Percentiles rank a stretch among this genome's conserved stretches.
Conservation (phyloP, 371 early-diverging fungal species). For the Rhizopus microsporus region DNA sequence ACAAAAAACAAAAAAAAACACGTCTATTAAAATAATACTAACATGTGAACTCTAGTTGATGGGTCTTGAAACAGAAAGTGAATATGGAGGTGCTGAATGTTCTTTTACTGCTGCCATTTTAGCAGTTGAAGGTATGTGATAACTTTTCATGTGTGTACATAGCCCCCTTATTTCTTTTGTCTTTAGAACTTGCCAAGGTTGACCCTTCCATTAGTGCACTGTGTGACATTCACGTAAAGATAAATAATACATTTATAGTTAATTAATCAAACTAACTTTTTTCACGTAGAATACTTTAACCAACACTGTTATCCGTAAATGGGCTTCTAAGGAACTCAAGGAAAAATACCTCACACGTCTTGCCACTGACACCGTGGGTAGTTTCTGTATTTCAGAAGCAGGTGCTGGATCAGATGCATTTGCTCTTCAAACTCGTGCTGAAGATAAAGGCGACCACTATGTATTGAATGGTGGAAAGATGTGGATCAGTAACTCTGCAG, state of each 20-base stretch:
- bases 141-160: neutral
- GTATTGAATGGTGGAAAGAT: constrained; percentile 92
- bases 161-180: neutral
- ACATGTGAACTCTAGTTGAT: constrained; percentile 68
- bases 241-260: neutral
- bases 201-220: constrained; percentile 92
- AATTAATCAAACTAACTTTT: neutral
- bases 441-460: constrained; percentile 89
- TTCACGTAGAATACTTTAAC: constrained; percentile 84
- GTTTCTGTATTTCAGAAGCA: constrained; percentile 95
- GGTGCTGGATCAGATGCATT: constrained; percentile 96
- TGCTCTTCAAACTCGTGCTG: constrained; percentile 91
- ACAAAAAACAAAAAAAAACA: too few species aligned
- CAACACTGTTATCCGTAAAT: constrained; percentile 90
- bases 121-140: constrained; percentile 74
- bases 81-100: constrained; percentile 84
- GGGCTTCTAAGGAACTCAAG: constrained; percentile 76
- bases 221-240: constrained; percentile 89
- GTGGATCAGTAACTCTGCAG: constrained; percentile 89
- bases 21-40: neutral
- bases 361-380: constrained; percentile 85
- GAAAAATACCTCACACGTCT: constrained; percentile 83
- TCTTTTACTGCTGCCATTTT: constrained; percentile 92
- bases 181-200: constrained; percentile 88
- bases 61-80: constrained; percentile 90